Evolutionary conservation across 176 grass and related monocot genomes (phyloP).

Genomic region (Rhynchospora tenuis): DNA sequence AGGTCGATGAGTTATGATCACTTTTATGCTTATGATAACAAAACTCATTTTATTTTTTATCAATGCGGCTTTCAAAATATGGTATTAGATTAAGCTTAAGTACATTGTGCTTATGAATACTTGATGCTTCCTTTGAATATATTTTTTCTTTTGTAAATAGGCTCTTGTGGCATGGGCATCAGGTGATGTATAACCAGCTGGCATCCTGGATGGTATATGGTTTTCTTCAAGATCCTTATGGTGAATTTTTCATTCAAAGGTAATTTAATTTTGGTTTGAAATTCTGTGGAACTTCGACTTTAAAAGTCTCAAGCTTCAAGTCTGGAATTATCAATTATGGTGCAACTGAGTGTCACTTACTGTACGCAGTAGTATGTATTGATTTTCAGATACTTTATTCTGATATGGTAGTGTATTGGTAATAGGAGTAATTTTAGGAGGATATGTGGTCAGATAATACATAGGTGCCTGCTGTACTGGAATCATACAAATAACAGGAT

Average conservation of each 20-base stretch:
- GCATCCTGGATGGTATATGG: constrained; percentile 95
- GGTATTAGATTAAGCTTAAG: constrained; percentile 1
- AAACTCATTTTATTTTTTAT: not conserved
- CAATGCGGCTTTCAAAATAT: not conserved
- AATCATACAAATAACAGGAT: not conserved
- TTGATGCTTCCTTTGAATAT: not conserved
- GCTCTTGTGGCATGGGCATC: constrained; percentile 97
- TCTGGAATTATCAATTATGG: not conserved
- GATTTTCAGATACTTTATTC: not conserved
- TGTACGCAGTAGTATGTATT: not conserved
- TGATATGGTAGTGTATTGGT: not conserved
- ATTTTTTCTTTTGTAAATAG: constrained; percentile 48
- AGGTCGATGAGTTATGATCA: not conserved
- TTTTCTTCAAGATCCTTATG: constrained; percentile 95
- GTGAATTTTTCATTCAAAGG: constrained; percentile 96
- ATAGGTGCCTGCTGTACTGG: not conserved
- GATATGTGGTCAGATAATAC: not conserved
- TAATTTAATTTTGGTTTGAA: constrained; percentile 21
- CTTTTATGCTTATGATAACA: not conserved
- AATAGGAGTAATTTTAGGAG: not conserved
- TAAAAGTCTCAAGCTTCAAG: not conserved
- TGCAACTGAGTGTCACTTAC: not conserved
- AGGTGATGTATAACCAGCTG: constrained; percentile 98
- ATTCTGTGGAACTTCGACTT: not conserved
- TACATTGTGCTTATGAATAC: not conserved